Conservation (phyloP, 2,329 filamentous ascomycete genomes). For the Lecanoromycetidae sp. region DNA sequence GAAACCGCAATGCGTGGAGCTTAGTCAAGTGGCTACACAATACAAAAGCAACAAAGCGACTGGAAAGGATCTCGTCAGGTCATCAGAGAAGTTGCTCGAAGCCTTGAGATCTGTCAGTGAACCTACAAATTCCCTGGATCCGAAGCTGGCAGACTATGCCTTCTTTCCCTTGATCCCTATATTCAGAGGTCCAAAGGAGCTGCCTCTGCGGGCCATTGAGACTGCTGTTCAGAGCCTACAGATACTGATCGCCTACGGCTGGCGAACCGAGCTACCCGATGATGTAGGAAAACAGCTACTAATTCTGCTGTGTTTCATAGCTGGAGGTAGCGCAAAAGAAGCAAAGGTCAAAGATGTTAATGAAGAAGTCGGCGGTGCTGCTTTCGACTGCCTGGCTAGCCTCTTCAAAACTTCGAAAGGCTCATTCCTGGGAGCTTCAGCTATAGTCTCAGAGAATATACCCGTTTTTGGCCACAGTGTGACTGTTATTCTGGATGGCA, state of each 20-base stretch:
- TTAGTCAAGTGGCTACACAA: conserved; percentile 42
- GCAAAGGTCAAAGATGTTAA: conserved; percentile 28
- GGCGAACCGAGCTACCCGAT: conserved; percentile 58
- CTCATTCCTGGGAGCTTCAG: conserved; percentile 36
- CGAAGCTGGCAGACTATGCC: conserved; percentile 80
- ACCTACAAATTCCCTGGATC: conserved; percentile 46
- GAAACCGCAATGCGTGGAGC: conserved; percentile 46
- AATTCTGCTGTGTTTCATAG: conserved; percentile 69
- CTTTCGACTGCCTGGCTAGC: conserved; percentile 56
- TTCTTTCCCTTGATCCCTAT: conserved; percentile 89
- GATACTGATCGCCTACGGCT: conserved; percentile 63
- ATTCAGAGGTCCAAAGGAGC: conserved; percentile 60
- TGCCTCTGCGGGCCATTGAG: conserved; percentile 63
- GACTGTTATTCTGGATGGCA: conserved; percentile 63
- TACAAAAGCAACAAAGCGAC: conserved; percentile 37
- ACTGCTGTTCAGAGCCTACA: conserved; percentile 62
- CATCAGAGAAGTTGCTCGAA: conserved; percentile 35
- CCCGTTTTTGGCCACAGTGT: conserved; percentile 74
- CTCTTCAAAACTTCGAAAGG: conserved; percentile 49
- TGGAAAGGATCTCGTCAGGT: conserved; percentile 35
- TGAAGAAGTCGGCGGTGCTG: conserved; percentile 64
- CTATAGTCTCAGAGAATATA: conserved; percentile 46
- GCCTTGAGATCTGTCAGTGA: conserved; percentile 27
- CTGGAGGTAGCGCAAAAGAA: conserved; percentile 52
- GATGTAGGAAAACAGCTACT: conserved; percentile 73